Evolutionary conservation across 202 grass and related monocot species (phyloP).

Genomic region (Dendrocalamus latiflorus): DNA sequence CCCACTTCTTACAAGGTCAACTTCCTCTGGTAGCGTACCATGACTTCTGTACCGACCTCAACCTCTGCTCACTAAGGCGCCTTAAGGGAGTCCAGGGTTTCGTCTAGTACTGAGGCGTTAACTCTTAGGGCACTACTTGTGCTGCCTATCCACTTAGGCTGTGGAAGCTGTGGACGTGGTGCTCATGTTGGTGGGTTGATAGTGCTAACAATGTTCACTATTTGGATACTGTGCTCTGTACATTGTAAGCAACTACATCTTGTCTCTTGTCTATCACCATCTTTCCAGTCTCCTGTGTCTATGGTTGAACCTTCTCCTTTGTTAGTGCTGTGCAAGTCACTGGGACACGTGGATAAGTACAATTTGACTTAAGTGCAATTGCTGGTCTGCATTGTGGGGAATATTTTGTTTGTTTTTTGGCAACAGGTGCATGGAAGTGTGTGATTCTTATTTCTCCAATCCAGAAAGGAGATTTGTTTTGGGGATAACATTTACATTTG

Average conservation of each 20-base stretch:
- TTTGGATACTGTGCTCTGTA: too few relatives aligned
- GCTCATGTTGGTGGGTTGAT: too few relatives aligned
- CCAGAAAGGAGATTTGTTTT: not conserved
- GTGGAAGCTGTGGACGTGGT: too few relatives aligned
- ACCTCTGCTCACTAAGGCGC: too few relatives aligned
- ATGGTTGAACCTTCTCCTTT: not conserved
- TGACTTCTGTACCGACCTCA: too few relatives aligned
- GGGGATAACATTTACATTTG: not conserved
- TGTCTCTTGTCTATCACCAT: too few relatives aligned
- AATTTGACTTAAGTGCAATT: not conserved
- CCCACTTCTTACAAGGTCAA: not conserved
- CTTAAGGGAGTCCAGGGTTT: too few relatives aligned
- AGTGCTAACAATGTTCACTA: too few relatives aligned
- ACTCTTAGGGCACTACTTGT: too few relatives aligned
- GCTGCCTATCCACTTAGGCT: too few relatives aligned
- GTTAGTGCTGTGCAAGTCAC: not conserved
- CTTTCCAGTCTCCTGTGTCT: not conserved
- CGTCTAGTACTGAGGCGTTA: too few relatives aligned
- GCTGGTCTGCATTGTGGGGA: not conserved
- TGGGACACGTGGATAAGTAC: not conserved
- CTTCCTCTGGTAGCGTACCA: not conserved
- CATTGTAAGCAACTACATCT: too few relatives aligned
- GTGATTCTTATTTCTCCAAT: not conserved
- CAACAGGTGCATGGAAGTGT: not conserved
- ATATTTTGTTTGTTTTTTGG: not conserved